Percentiles rank a stretch among this genome's conserved stretches.
phyloP scores from a whole-genome alignment of 148 eudicot species.

The Fallopia convolvulus region DNA sequence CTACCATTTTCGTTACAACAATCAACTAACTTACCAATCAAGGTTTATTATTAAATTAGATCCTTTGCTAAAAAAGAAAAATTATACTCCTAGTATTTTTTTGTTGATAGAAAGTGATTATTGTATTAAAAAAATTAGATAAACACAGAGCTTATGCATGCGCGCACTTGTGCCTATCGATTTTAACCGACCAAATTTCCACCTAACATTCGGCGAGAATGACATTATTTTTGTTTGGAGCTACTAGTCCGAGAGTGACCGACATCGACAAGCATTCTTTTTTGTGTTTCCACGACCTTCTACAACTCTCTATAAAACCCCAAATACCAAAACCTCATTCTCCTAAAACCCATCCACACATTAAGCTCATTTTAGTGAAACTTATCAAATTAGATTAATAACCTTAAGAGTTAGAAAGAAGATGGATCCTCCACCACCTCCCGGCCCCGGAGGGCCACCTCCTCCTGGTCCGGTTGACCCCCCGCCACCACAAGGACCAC shows the following conservation, averaged over 20 bases:
- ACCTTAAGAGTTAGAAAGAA: not conserved
- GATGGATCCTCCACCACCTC: constrained; percentile 3
- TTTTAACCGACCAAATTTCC: no score
- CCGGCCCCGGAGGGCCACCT: constrained; percentile 1
- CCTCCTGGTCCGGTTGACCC: not conserved
- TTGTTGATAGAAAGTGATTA: no score
- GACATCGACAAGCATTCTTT: not conserved
- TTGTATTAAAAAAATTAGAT: no score
- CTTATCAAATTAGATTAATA: not conserved
- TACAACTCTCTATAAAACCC: not conserved
- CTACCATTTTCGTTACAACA: no score
- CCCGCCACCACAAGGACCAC: constrained; percentile 8
- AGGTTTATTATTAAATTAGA: no score
- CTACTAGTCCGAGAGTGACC: not conserved
- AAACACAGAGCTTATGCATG: no score
- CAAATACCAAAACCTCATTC: not conserved
- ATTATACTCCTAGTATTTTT: no score
- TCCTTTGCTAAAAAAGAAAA: no score
- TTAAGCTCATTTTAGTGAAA: not conserved
- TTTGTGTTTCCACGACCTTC: not conserved
- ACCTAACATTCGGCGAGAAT: no score
- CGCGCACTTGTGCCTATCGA: no score
- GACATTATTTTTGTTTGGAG: not conserved
- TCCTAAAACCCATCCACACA: not conserved
- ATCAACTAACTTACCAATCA: no score